Base-by-base conservation (phyloP, 2,329 filamentous ascomycete species). In the Exserohilum rostratum region DNA sequence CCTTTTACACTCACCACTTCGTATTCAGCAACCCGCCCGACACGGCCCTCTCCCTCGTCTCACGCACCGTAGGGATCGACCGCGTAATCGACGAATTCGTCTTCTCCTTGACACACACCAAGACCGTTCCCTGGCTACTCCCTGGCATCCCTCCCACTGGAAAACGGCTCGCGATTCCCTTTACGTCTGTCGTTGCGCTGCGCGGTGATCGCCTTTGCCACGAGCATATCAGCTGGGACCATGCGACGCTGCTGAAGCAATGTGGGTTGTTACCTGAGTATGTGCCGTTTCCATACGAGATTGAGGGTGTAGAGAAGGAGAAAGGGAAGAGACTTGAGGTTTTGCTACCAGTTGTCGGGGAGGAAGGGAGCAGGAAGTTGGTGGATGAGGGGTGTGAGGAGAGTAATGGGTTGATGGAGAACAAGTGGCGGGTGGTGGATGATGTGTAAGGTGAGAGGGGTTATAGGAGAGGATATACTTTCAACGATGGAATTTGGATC, bases 1-100 rank as follows among this genome's bases (percentile, higher is more conserved):
- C 79, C 5, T 93, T 93, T 66, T 93, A 93, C 73, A 80, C 81
- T 0, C 69, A 90, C 57, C 85, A 91, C 66, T 93, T 93, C 75
- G 87, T 93, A 64, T 90, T 87, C 68, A 85, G 80, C 53, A 93
- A 93, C 58, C 85, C 90, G 0, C 79, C 78, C 0, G 89, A 91
- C 60, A 86, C 87, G 0, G 77, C 78, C 3, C 77, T 93, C 2
- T 86, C 91, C 64, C 82, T 92, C 1, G 80, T 91, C 29, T 90
- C 86, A 56, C 83, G 90, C 0, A 91, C 88, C 0, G 77, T 91
- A 0, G 89, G 89, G 0, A 82, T 87, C 0, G 89, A 93, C 65
- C 82, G 89, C 0, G 82, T 93, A 2, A 65, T 76, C 42, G 73
- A 76, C 51, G 73, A 76, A 43, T 75, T 75, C 48, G 57, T 75